Evolutionary conservation across 2,329 filamentous ascomycete species (phyloP).

Genomic region (Exophiala sideris): DNA sequence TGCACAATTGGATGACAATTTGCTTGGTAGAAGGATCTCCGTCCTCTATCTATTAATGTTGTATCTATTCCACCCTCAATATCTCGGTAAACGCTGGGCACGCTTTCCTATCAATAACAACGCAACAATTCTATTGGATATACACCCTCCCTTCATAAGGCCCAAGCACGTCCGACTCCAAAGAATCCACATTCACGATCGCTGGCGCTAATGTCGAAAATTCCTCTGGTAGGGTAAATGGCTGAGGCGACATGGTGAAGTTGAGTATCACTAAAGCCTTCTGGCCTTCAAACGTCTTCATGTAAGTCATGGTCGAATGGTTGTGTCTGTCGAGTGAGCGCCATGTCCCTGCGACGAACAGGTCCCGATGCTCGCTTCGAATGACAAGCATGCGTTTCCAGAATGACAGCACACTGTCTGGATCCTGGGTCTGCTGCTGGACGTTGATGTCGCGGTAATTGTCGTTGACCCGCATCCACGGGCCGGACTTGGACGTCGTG

Average conservation of each 20-base stretch:
- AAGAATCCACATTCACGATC: not conserved
- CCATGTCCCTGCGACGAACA: conserved; percentile 40
- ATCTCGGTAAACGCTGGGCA: no score
- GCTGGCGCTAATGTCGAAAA: not conserved
- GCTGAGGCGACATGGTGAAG: not conserved
- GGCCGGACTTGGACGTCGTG: conserved; percentile 47
- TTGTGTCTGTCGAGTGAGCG: not conserved
- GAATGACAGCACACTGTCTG: conserved; percentile 54
- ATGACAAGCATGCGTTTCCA: conserved; percentile 56
- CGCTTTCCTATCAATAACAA: no score
- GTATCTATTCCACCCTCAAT: no score
- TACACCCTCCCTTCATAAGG: not conserved
- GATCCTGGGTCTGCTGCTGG: conserved; percentile 47
- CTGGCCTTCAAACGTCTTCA: not conserved
- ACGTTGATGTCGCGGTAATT: conserved; percentile 57
- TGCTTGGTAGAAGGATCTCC: no score
- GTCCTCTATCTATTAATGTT: no score
- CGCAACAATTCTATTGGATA: not conserved
- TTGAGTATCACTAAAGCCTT: not conserved
- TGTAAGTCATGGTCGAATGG: not conserved
- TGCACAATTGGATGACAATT: no score
- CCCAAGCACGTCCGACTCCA: not conserved
- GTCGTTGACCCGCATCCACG: conserved; percentile 61
- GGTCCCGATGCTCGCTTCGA: conserved; percentile 54
- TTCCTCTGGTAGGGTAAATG: not conserved